Conservation (phyloP, 352 stramenopile genomes). For the Elongisporangium prolatum region DNA sequence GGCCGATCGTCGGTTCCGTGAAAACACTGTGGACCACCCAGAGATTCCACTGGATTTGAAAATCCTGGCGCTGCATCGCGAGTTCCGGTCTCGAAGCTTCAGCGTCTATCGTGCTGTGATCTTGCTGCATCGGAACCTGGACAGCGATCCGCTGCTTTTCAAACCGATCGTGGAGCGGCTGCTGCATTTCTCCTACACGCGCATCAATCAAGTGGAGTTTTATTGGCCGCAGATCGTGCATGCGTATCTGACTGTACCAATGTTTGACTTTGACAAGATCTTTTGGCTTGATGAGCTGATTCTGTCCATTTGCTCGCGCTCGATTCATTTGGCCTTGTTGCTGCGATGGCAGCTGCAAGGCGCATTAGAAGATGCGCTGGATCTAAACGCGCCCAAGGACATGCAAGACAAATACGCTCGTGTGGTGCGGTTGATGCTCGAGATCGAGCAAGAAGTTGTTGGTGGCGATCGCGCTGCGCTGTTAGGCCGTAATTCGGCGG, state of each 20-base stretch:
- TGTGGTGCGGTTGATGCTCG: constrained; percentile 80
- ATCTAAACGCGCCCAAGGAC: constrained; percentile 65
- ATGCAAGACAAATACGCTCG: constrained; percentile 86
- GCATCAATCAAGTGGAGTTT: constrained; percentile 90
- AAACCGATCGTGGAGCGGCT: constrained; percentile 85
- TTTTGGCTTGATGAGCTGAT: constrained; percentile 88
- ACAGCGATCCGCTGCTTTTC: constrained; percentile 82
- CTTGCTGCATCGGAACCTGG: constrained; percentile 77
- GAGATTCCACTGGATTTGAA: constrained; percentile 83
- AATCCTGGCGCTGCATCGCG: constrained; percentile 81
- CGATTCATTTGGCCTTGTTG: constrained; percentile 78
- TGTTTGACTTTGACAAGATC: constrained; percentile 89
- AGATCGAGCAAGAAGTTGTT: constrained; percentile 82
- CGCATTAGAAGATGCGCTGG: constrained; percentile 79
- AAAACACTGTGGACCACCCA: constrained; percentile 80
- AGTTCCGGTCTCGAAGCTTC: constrained; percentile 79
- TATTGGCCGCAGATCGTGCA: constrained; percentile 91
- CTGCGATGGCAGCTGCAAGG: constrained; percentile 87
- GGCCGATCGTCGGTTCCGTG: constrained; percentile 76
- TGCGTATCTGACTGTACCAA: constrained; percentile 81
- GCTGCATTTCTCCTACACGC: constrained; percentile 82
- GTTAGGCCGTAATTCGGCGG: constrained; percentile 42
- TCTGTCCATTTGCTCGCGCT: constrained; percentile 83
- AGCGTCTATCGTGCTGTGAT: constrained; percentile 83
- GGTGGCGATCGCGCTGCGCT: constrained; percentile 60